Evolutionary conservation across 768 basidiomycete genomes (phyloP), one percentile per base, ranked within the genome.

Genomic region (Amanita muscaria): DNA sequence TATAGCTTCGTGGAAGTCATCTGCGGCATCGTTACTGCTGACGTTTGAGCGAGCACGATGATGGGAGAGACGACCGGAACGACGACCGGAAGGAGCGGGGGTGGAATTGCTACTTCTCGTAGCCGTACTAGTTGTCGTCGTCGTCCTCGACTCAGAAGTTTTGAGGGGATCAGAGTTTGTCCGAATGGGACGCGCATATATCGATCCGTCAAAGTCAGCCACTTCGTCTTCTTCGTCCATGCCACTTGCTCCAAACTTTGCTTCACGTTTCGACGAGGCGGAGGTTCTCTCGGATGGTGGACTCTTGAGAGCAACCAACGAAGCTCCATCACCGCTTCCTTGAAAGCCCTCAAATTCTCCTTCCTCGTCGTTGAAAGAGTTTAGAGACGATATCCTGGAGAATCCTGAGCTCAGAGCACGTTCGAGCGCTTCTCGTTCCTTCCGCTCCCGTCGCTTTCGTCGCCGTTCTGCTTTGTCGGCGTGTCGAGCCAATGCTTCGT

Each of bases 301-400:
- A 29, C 22, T 22, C 19, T 34, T 24, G 2, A 44, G 14, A 6
- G 18, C 30, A 6, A 15, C 42, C 7, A 34, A 12, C 31, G 19
- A 8, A 31, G 21, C 43, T 6, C 23, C 43, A 18, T 22, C 43
- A 6, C 33, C 43, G 18, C 43, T 44, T 12, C 43, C 43, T 36
- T 44, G 43, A 14, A 44, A 44, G 6, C 43, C 43, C 36, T 44
- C 43, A 44, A 44, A 44, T 27, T 30, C 40, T 21, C 31, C 43
- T 29, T 2, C 34, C 4, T 36, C 31, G n/a, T 6, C 34, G 14
- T 18, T 14, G 6, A 24, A n/a, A 25, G 23, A 16, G 3, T 25
- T 12, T 14, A 14, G 6, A 9, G 34, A 5, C 32, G 11, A 8
- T 23, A 27, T n/a, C n/a, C n/a, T n/a, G n/a, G n/a, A n/a, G n/a